phyloP scores from a whole-genome alignment of 2,329 filamentous ascomycete genomes.

The Fusarium sp. region DNA sequence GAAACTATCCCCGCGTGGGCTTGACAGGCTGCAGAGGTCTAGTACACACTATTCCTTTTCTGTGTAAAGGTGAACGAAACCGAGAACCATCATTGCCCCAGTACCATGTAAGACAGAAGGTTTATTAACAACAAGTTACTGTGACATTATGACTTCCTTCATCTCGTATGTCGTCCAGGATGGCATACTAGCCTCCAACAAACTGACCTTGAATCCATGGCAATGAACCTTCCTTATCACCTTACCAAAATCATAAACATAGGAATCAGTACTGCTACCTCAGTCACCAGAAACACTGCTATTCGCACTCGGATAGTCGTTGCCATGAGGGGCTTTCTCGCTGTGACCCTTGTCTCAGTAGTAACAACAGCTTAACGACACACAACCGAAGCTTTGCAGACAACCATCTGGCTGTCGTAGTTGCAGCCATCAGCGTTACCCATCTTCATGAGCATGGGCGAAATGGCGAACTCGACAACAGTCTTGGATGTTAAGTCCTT shows the following conservation, averaged over 20 bases:
- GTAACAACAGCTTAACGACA: neutral
- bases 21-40: constrained; percentile 13
- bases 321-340: neutral
- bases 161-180: neutral
- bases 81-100: neutral
- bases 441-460: constrained; percentile 1
- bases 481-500: neutral
- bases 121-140: neutral
- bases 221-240: neutral
- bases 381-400: constrained; percentile 2
- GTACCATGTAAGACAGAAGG: neutral
- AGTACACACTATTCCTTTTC: constrained; percentile 26
- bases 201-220: too few species aligned
- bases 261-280: neutral
- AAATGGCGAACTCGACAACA: neutral
- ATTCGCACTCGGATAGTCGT: neutral
- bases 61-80: constrained; percentile 24
- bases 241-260: neutral
- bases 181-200: neutral
- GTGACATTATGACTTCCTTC: neutral
- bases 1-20: constrained; percentile 26
- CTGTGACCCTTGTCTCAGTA: neutral
- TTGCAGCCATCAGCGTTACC: constrained; percentile 14
- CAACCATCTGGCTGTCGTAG: neutral
- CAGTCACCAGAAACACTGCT: neutral